phyloP scores from a whole-genome alignment of 345 rosid genomes.

The Eucalyptus curtisii region DNA sequence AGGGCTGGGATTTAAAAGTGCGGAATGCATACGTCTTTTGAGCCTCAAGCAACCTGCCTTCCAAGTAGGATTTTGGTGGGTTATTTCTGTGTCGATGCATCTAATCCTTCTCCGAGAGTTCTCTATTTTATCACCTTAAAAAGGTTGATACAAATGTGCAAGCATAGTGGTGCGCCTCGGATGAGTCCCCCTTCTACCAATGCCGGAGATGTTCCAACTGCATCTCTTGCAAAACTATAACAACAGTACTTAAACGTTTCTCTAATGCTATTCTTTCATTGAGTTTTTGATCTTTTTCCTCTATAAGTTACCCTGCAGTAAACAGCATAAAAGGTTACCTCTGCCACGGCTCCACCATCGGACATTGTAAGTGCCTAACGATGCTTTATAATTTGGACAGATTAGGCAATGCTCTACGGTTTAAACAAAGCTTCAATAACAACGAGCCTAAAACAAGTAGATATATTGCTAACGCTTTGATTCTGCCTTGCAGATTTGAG shows the following conservation, averaged over 20 bases:
- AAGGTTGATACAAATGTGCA: not conserved
- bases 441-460: not conserved
- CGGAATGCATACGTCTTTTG: conserved; percentile 16
- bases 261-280: not conserved
- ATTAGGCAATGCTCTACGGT: not conserved
- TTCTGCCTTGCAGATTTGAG: not conserved
- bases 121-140: not conserved
- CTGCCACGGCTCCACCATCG: not conserved
- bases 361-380: not conserved
- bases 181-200: not conserved
- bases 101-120: not conserved
- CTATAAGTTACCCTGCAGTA: not conserved
- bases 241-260: not conserved
- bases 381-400: not conserved
- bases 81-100: not conserved
- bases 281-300: not conserved
- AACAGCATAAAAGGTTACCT: not conserved
- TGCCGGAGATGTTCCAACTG: not conserved
- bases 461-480: not conserved
- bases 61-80: not conserved
- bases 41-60: conserved; percentile 7
- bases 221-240: not conserved
- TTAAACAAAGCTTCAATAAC: not conserved
- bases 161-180: not conserved
- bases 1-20: conserved; percentile 15